Evolutionary conservation across 306 rosid species (phyloP).

Genomic region (Acacia confusa): DNA sequence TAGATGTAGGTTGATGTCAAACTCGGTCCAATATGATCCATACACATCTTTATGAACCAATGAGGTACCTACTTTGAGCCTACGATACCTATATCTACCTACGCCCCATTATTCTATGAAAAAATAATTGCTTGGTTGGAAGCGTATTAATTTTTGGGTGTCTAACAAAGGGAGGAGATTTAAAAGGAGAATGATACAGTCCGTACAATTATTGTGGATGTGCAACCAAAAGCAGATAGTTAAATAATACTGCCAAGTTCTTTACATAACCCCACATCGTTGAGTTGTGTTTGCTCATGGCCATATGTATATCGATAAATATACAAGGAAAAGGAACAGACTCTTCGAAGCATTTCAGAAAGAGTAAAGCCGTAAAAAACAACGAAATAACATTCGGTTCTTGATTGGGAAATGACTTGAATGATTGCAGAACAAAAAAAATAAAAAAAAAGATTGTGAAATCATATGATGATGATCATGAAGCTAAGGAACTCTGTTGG

Average conservation of each 20-base stretch:
- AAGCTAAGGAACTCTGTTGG: too few relatives aligned
- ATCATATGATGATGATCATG: not conserved
- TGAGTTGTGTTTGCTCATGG: not conserved
- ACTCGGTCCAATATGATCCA: too few relatives aligned
- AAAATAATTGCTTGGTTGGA: not conserved
- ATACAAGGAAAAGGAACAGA: not conserved
- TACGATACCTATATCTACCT: not conserved
- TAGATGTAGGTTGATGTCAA: too few relatives aligned
- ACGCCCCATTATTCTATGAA: not conserved
- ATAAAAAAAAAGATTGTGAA: not conserved
- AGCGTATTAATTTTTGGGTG: not conserved
- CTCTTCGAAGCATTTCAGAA: not conserved
- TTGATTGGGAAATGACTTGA: not conserved
- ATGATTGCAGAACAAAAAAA: not conserved
- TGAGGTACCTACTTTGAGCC: not conserved
- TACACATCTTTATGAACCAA: too few relatives aligned
- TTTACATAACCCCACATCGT: not conserved
- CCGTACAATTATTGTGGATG: not conserved
- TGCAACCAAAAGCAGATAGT: not conserved
- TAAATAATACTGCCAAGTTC: not conserved
- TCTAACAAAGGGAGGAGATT: not conserved
- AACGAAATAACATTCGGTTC: not conserved
- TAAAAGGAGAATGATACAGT: not conserved
- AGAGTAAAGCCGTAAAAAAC: not conserved
- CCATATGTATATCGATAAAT: not conserved